Evolutionary conservation across 1,284 basidiomycete species (phyloP), one percentile per base, ranked within the genome.

Genomic region (Rhodotorula sp.): DNA sequence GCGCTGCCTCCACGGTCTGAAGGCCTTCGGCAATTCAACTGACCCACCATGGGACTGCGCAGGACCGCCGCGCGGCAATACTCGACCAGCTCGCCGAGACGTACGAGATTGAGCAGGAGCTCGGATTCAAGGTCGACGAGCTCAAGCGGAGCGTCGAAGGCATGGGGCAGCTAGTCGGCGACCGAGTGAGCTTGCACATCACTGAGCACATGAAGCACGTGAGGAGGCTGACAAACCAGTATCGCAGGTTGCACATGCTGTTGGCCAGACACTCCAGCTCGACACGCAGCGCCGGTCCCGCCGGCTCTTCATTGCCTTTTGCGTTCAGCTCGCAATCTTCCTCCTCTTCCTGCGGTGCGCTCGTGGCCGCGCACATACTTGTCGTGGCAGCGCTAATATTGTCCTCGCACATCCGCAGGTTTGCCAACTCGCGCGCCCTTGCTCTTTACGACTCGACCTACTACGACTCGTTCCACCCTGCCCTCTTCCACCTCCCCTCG

Each of bases 381-480:
- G n/a, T n/a, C 25, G 27, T 27, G 2, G 8, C 5, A 9, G 10
- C 41, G 19, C 45, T 41, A 13, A 45, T 44, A 4, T 9, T 1
- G 21, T 55, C 27, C 19, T 56, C 7, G 9, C 10, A 8, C 7
- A 16, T 19, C 10, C 9, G 17, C 68, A 75, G 69, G 3, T 61
- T 70, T 56, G 68, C 72, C 34, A 69, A 75, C 58, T 44, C 74
- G 1, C 71, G 67, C 34, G 49, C 70, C 14, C 57, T 67, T 23
- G 59, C 64, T 27, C 56, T 71, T 12, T 69, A 66, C 50, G 63
- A 74, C 27, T 67, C 74, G 21, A 45, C 72, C 9, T 75, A 77
- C 52, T 66, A 70, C 74, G 77, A 78, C 64, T 75, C 77, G 7
- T 77, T 78, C 69, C 59, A 62, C 45, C 71, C 59, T 77, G 79